Evolutionary conservation across 169 alveolate species (phyloP), one percentile per base, ranked within the genome.

Genomic region (Plasmodium berghei): DNA sequence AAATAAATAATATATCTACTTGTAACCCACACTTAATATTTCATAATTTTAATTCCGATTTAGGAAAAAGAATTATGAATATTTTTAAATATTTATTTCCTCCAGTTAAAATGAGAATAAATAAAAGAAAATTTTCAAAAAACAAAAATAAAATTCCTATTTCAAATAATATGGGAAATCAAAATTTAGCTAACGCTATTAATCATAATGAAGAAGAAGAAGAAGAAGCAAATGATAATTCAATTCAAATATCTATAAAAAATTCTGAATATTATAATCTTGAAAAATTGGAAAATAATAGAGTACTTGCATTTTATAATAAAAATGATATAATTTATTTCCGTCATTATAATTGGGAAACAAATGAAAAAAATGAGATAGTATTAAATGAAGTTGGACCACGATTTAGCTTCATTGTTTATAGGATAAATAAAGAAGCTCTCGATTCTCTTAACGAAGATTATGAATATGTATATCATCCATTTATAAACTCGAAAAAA

Each of bases 401-500:
- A 18, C 93, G 99, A 73, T 98, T 98, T 92, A 96, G 95, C 59
- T 91, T 97, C 91, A 90, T 97, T 88, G 99, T 99, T 4, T 99
- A 96, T 90, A 96, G 98, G 77, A 97, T 99, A 24, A 98, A 97
- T 46, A 95, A 98, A 28, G 99, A 99, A 28, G 97, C 99, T 12
- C 95, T 98, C 22, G 99, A 98, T 75, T 97, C 98, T 97, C 96
- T 96, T 66, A 99, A 98, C 88, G 98, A 98, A 46, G 97, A 98
- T 87, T 96, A 95, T 66, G 99, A 99, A 91, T 98, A 99, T 99
- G 98, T 96, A n/a, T 93, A 97, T 58, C 93, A 99, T 67, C 99
- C 99, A 10, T 98, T 96, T 95, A 97, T 99, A 97, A 99, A 98
- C 90, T 97, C 96, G 22, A 97, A 94, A 59, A 96, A 93, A 87